These are phyloP conservation scores for Paxillus ammoniavirescens DNA, from an alignment of 768 basidiomycete species.

Conservation along the genomic window DNA sequence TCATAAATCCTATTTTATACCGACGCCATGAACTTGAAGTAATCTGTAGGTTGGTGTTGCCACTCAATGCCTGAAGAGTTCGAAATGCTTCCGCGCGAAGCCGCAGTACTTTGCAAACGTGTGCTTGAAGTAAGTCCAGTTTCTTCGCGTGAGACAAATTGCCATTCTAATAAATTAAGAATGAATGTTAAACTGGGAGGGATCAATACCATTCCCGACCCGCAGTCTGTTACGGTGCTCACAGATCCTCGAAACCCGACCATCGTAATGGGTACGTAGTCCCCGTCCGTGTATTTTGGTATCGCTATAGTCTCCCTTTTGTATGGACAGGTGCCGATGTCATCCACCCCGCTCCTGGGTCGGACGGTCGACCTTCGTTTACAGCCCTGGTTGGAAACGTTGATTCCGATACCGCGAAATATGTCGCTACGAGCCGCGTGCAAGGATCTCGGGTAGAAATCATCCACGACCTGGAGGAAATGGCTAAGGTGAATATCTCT, in stretches of 20 bases:
- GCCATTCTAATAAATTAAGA: conserved; percentile 34
- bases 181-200: conserved; percentile 85
- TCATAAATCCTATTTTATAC: not conserved
- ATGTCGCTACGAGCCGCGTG: conserved; percentile 57
- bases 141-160: not conserved
- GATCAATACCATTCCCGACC: conserved; percentile 76
- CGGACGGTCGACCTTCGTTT: conserved; percentile 77
- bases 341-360: conserved; percentile 79
- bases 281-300: not conserved
- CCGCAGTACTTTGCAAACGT: conserved; percentile 82
- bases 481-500: conserved; percentile 50
- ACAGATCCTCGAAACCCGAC: conserved; percentile 73
- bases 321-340: conserved; percentile 65
- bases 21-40: not conserved
- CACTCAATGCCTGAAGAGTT: conserved; percentile 73
- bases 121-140: conserved; percentile 60
- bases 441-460: conserved; percentile 74
- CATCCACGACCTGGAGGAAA: conserved; percentile 65
- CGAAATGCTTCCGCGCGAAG: conserved; percentile 65
- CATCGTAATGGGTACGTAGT: conserved; percentile 66
- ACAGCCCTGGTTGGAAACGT: conserved; percentile 80
- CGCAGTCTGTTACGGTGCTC: conserved; percentile 59
- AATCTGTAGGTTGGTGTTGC: conserved; percentile 61
- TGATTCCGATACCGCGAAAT: conserved; percentile 74
- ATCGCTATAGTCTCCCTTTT: conserved; percentile 1